Evolutionary conservation across 495 filamentous ascomycete genomes (phyloP), one percentile per base, ranked within the genome.

Genomic region (Aspergillus nanangensis): DNA sequence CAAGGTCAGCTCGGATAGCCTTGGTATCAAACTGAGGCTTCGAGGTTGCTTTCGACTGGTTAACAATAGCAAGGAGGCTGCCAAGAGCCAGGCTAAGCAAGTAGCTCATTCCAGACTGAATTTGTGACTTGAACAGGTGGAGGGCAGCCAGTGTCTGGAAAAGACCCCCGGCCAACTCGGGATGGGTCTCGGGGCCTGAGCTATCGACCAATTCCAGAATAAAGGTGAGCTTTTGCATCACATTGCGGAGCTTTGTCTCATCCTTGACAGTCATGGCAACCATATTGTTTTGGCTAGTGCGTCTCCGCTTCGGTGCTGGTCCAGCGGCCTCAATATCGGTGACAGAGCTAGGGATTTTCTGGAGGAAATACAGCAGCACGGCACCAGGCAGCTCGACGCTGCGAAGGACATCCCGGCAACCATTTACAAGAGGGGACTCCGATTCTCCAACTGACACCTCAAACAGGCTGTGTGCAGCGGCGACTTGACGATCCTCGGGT

Each of bases 131-230:
- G 58, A 87, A 86, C 49, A 86, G 82, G 37, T 93, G 88, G 24
- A 97, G 71, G 51, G 94, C 87, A n/a, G 79, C 82, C 31, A 98
- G 76, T 0, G 85, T 71, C 23, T 83, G 79, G 72, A 96, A 98
- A 7, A 96, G 74, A 32, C 79, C 81, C 47, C 78, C 77, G 3
- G 94, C 74, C 25, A 98, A 67, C 52, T 87, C 75, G 0, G 84
- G 81, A 53, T 91, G 83, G 14, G 77, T 71, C 48, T 80, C 81
- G 1, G 86, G 82, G 14, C 77, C 75, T 17, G 89, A 92, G 38
- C 74, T 78, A 51, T 95, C 89, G 10, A 97, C 72, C 10, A 96
- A 68, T 58, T 96, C 89, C 3, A 95, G 71, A n/a, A 95, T 85
- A 51, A 95, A 82, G 3, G 88, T 95, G 43, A 87, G 76, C 58